A percentile compares a stretch with the other conserved stretches of the same genome.
Conservation (phyloP, 2,329 filamentous ascomycete species). For the Coniochaeta ligniaria region DNA sequence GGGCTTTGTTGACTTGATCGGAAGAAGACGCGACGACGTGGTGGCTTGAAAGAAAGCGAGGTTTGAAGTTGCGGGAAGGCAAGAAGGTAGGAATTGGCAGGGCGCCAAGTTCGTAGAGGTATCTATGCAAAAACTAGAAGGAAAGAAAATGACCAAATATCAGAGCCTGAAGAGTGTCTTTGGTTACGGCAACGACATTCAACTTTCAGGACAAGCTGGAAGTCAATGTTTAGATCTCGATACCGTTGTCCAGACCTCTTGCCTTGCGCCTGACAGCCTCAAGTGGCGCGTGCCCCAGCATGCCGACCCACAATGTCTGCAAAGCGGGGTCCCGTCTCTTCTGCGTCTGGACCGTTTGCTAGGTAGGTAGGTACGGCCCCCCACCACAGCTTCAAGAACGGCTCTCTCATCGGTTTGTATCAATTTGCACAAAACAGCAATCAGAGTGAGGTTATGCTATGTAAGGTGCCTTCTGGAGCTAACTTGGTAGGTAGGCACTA, state of each 20-base stretch:
- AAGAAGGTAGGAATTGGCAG: neutral
- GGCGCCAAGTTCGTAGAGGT: neutral
- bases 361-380: too few species aligned
- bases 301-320: neutral
- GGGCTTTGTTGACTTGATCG: neutral
- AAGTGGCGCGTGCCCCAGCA: neutral
- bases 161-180: neutral
- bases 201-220: neutral
- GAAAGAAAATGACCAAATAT: neutral
- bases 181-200: neutral
- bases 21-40: neutral
- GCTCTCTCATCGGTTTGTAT: too few species aligned
- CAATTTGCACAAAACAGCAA: too few species aligned
- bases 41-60: neutral
- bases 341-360: too few species aligned
- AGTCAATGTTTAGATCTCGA: neutral
- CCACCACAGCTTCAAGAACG: too few species aligned
- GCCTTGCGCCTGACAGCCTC: neutral
- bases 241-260: neutral
- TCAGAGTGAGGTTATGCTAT: too few species aligned
- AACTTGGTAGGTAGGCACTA: too few species aligned
- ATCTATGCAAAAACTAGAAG: neutral
- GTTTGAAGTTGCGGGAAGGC: neutral
- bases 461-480: too few species aligned
- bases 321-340: neutral